Conservation (phyloP, 257 asterid species). For the Salvia miltiorrhiza region DNA sequence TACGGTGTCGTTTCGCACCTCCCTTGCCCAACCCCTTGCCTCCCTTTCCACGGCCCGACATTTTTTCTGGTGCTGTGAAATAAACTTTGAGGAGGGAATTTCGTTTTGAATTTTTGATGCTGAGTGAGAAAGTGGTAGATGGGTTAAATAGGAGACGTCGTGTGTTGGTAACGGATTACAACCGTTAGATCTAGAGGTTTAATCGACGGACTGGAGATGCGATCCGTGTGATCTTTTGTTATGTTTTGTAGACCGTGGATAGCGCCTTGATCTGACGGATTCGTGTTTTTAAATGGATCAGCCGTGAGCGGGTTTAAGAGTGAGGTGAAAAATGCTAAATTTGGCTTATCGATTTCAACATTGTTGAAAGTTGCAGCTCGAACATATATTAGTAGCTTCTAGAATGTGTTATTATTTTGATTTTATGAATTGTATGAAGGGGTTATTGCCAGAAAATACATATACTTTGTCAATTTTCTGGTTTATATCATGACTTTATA, state of each 20-base stretch:
- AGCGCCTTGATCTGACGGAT: background rate
- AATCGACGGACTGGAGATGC: conserved; percentile 1
- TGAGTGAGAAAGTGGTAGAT: background rate
- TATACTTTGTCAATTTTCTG: too few species aligned
- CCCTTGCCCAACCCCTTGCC: conserved; percentile 48
- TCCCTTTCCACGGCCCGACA: conserved; percentile 45
- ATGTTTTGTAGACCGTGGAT: conserved; percentile 14
- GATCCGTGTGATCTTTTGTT: background rate
- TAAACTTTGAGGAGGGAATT: background rate
- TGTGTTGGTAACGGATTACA: background rate
- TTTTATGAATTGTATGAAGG: too few species aligned
- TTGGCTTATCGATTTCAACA: too few species aligned
- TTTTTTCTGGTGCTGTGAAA: background rate
- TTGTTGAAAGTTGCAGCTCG: too few species aligned
- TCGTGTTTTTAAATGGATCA: background rate
- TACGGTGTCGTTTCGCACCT: conserved; percentile 47
- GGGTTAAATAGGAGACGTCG: background rate
- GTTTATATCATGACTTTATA: too few species aligned
- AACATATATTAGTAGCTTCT: too few species aligned
- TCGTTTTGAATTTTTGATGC: background rate
- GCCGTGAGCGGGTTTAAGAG: too few species aligned
- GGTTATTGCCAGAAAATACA: too few species aligned
- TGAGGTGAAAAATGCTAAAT: too few species aligned
- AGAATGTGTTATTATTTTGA: too few species aligned
- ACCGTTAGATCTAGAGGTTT: background rate